A percentile compares a stretch with the other conserved stretches of the same genome.
phyloP scores from a whole-genome alignment of 1,284 basidiomycete species.

The Laetiporus sulphureus region DNA sequence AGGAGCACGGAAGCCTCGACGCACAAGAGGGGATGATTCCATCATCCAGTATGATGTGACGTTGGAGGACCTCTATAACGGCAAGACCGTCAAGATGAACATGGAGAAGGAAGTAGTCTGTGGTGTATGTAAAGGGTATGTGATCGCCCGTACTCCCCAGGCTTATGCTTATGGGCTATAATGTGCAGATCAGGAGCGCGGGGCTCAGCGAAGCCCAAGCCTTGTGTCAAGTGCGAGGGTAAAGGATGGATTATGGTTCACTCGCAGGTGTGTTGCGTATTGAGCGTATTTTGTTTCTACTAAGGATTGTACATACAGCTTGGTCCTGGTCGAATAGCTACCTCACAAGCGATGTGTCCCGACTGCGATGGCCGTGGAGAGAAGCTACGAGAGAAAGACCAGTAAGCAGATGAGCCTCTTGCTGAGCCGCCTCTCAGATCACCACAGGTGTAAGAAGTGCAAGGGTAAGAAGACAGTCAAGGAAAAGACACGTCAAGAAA shows the following conservation, averaged over 20 bases:
- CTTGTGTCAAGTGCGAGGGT: slow-evolving; percentile 80
- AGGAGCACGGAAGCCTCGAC: slow-evolving; percentile 33
- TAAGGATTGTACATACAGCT: slow-evolving; percentile 30
- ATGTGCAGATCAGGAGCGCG: slow-evolving; percentile 68
- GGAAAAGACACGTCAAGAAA: slow-evolving; percentile 85
- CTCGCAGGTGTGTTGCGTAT: slow-evolving; percentile 36
- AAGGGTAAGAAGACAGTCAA: slow-evolving; percentile 82
- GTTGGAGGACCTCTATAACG: slow-evolving; percentile 90
- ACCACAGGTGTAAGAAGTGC: slow-evolving; percentile 86
- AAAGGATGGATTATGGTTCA: slow-evolving; percentile 70
- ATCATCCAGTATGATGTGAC: slow-evolving; percentile 81
- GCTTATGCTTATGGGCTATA: slow-evolving; percentile 1
- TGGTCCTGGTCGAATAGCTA: slow-evolving; percentile 41
- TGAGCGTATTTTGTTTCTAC: slow-evolving; percentile 4
- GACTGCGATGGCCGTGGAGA: slow-evolving; percentile 80
- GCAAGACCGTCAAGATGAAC: slow-evolving; percentile 85
- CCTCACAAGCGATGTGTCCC: slow-evolving; percentile 55
- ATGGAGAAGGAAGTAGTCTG: slow-evolving; percentile 86
- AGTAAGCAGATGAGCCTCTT: slow-evolving; percentile 33
- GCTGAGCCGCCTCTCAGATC: slow-evolving; percentile 7
- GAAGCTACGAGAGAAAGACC: slow-evolving; percentile 84
- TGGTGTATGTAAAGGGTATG: slow-evolving; percentile 74
- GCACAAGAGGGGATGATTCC: slow-evolving; percentile 63
- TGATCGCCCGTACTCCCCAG: slow-evolving; percentile 4
- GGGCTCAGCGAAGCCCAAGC: slow-evolving; percentile 73